These are phyloP conservation scores for Hypoxylon sp. DNA, from an alignment of 2,329 filamentous ascomycete species.

Conservation along the genomic window DNA sequence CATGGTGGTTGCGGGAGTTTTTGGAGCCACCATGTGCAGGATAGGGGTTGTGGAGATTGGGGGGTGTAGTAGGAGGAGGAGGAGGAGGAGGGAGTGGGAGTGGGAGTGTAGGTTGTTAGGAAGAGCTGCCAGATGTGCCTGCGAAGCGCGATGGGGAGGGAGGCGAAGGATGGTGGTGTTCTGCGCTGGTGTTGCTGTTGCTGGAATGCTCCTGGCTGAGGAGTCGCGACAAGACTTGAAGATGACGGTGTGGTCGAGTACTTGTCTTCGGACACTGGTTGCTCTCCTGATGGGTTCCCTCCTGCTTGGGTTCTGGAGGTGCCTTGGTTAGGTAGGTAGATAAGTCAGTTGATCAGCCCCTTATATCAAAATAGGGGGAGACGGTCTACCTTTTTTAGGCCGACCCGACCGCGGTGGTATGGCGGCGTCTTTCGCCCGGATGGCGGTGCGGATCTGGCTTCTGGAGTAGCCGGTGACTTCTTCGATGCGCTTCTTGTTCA, in stretches of 20 bases:
- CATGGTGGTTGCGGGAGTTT: conserved; percentile 18
- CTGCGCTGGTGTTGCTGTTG: too few species aligned
- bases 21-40: conserved; percentile 29
- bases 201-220: neutral
- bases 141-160: conserved; percentile 29
- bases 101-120: conserved; percentile 8
- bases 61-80: neutral
- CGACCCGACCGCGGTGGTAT: conserved; percentile 39
- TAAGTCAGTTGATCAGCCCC: too few species aligned
- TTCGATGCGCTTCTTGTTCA: conserved; percentile 40
- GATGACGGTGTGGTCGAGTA: too few species aligned
- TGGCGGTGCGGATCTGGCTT: conserved; percentile 43
- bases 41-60: conserved; percentile 12
- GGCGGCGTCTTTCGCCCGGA: conserved; percentile 37
- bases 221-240: too few species aligned
- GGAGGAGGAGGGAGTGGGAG: neutral
- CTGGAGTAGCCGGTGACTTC: conserved; percentile 43
- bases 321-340: too few species aligned
- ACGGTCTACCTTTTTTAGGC: conserved; percentile 37
- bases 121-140: conserved; percentile 37
- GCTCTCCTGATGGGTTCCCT: too few species aligned
- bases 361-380: neutral
- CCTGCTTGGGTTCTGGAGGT: too few species aligned
- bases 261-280: too few species aligned
- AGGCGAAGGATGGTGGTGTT: conserved; percentile 15